These are phyloP conservation scores for Cytospora mali DNA, from an alignment of 2,329 filamentous ascomycete genomes.

Conservation along the genomic window DNA sequence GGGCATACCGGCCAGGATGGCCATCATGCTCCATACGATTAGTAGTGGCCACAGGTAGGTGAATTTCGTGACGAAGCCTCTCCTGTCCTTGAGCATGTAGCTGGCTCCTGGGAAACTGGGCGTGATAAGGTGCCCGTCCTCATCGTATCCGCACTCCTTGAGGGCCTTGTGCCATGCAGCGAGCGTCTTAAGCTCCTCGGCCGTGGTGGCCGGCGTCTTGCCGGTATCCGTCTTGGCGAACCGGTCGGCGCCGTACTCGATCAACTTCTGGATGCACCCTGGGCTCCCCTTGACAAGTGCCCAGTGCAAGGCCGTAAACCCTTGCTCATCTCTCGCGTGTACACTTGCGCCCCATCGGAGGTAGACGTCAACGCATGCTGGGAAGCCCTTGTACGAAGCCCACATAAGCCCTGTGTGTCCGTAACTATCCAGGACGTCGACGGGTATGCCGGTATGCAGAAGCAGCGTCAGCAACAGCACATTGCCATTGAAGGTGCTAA, in stretches of 20 bases:
- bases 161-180: constrained; percentile 82
- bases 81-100: constrained; percentile 74
- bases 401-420: constrained; percentile 97
- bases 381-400: constrained; percentile 97
- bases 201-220: constrained; percentile 85
- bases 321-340: constrained; percentile 85
- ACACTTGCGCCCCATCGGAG: constrained; percentile 95
- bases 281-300: constrained; percentile 90
- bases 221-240: constrained; percentile 88
- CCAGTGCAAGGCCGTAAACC: constrained; percentile 95
- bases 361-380: constrained; percentile 88
- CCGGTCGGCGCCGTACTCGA: constrained; percentile 93
- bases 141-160: constrained; percentile 79
- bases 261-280: constrained; percentile 86
- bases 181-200: constrained; percentile 85
- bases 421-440: constrained; percentile 86
- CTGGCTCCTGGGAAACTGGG: constrained; percentile 74
- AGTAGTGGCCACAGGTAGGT: constrained; percentile 88
- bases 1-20: constrained; percentile 72
- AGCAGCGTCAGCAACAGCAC: constrained; percentile 86
- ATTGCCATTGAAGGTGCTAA: constrained; percentile 96
- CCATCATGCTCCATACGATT: constrained; percentile 71
- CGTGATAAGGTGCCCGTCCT: constrained; percentile 71
- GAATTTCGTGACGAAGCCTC: constrained; percentile 78
- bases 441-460: constrained; percentile 91